Evolutionary conservation across 23 red algal genomes (phyloP).

Genomic region (Agarophyton chilense): DNA sequence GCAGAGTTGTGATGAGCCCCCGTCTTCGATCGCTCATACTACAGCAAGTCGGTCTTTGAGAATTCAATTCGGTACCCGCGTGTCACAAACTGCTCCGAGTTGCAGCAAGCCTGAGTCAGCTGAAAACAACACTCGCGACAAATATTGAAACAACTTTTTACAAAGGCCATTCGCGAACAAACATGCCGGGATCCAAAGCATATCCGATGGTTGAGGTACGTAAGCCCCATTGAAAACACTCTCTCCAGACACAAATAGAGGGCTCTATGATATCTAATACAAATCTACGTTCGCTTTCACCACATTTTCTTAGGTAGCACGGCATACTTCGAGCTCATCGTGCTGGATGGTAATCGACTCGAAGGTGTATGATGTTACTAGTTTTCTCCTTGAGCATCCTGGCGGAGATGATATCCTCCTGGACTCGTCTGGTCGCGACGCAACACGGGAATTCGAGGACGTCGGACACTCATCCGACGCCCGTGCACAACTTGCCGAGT

Average conservation of each 20-base stretch:
- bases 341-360: constrained; percentile 96
- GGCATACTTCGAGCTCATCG: constrained; percentile 65
- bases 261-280: neutral
- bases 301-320: constrained; percentile 61
- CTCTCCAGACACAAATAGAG: neutral
- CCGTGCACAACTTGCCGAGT: constrained; percentile 77
- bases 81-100: neutral
- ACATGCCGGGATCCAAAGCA: constrained; percentile 17
- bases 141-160: neutral
- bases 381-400: constrained; percentile 95
- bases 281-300: neutral
- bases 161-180: neutral
- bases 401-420: constrained; percentile 97
- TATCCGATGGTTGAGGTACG: constrained; percentile 36
- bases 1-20: neutral
- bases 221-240: neutral
- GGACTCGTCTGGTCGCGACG: constrained; percentile 91
- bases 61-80: neutral
- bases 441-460: constrained; percentile 98
- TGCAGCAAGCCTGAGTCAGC: neutral
- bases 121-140: neutral
- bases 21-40: neutral
- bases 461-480: constrained; percentile 96
- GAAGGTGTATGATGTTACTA: constrained; percentile 89
- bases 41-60: neutral